A percentile compares a stretch with the other conserved stretches of the same genome.
phyloP scores from a whole-genome alignment of 805 yeast species.

The Candida peoriensis region DNA sequence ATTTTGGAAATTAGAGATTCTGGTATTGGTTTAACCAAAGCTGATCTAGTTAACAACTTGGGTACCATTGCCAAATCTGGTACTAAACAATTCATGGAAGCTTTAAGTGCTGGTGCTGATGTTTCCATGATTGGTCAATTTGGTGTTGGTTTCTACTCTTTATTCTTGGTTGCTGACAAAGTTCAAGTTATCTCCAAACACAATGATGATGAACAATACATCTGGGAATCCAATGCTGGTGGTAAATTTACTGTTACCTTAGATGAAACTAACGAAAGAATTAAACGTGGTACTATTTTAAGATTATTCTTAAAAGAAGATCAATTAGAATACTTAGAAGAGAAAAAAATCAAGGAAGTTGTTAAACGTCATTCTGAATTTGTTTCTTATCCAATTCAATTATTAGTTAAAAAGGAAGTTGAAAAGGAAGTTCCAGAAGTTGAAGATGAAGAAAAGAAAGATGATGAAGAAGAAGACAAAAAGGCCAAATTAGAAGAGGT shows the following conservation, averaged over 20 bases:
- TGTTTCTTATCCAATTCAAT: slow-evolving; percentile 98
- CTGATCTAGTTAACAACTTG: slow-evolving; percentile 96
- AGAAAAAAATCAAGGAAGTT: slow-evolving; percentile 98
- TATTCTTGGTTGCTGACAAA: slow-evolving; percentile 97
- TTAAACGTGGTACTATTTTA: slow-evolving; percentile 92
- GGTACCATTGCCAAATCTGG: slow-evolving; percentile 99
- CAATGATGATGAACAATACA: slow-evolving; percentile 98
- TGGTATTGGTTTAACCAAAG: slow-evolving; percentile 99
- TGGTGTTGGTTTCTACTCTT: slow-evolving; percentile 99
- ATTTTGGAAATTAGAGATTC: slow-evolving; percentile 96
- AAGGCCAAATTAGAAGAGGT: slow-evolving; percentile 74
- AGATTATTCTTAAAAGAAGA: slow-evolving; percentile 98
- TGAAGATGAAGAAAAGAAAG: slow-evolving; percentile 49
- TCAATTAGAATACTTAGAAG: slow-evolving; percentile 98
- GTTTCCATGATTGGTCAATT: slow-evolving; percentile 99
- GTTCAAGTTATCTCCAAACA: slow-evolving; percentile 98
- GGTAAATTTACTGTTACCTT: slow-evolving; percentile 96
- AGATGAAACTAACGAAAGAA: slow-evolving; percentile 80
- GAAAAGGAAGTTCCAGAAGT: slow-evolving; percentile 96
- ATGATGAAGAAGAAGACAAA: slow-evolving; percentile 56
- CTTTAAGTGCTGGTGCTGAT: slow-evolving; percentile 98
- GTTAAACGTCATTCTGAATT: slow-evolving; percentile 99
- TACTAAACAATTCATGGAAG: slow-evolving; percentile 99
- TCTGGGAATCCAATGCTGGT: slow-evolving; percentile 99
- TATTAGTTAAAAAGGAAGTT: slow-evolving; percentile 96